Conservation (phyloP, 352 stramenopile genomes). For the Globisporangium emineosum region DNA sequence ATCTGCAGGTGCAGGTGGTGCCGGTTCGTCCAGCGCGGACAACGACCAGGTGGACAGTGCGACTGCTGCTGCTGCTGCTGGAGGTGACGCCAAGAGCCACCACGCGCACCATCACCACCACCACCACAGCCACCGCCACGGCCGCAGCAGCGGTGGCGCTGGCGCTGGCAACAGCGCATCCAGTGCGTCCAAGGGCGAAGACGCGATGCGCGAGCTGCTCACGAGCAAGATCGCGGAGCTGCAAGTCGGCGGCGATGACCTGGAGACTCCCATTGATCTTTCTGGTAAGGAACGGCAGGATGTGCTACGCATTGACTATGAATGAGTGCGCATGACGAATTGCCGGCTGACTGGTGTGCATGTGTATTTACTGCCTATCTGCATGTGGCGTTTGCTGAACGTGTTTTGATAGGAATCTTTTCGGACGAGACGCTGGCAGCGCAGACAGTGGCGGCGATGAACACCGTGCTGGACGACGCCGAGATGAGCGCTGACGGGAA, state of each 20-base stretch:
- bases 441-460: conserved; percentile 31
- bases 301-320: conserved; percentile 2
- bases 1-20: conserved; percentile 2
- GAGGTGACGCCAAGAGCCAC: conserved; percentile 23
- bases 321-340: background rate
- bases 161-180: conserved; percentile 13
- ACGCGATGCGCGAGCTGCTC: conserved; percentile 72
- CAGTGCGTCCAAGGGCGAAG: conserved; percentile 29
- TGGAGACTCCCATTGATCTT: conserved; percentile 72
- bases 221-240: conserved; percentile 84
- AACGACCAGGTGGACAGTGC: conserved; percentile 6
- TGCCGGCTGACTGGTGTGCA: background rate
- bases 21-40: conserved; percentile 16
- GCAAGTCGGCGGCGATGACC: conserved; percentile 73
- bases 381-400: background rate
- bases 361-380: no score
- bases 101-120: conserved; percentile 18
- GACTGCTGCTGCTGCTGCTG: conserved; percentile 6
- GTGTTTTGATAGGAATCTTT: conserved; percentile 43
- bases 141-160: conserved; percentile 16
- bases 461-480: conserved; percentile 35
- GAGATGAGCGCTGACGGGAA: conserved; percentile 46
- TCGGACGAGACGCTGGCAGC: conserved; percentile 47
- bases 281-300: conserved; percentile 28
- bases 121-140: conserved; percentile 22